Evolutionary conservation across 345 rosid species (phyloP), one percentile per base, ranked within the genome.

Genomic region (Barbarea vulgaris): DNA sequence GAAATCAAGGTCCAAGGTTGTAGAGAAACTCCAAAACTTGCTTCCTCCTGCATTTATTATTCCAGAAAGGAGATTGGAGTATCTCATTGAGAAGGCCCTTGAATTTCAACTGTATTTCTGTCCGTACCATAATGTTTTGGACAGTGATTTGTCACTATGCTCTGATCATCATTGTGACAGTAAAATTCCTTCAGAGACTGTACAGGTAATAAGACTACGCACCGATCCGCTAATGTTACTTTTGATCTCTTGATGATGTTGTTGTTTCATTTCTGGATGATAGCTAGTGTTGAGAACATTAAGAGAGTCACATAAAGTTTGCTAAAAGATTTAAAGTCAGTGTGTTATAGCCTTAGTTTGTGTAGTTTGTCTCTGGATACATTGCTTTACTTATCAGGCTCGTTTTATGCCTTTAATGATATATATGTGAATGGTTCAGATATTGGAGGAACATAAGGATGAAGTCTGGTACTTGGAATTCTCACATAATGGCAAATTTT

Each of bases 401-500:
- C n/a, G n/a, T n/a, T n/a, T n/a, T n/a, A n/a, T n/a, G n/a, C n/a
- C n/a, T 17, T 58, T 36, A 36, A 11, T 21, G n/a, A 22, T 21
- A 7, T 70, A 21, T 61, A 13, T 72, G 30, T 75, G 64, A 80
- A 67, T 80, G 81, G 37, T 68, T 73, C 82, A 88, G 93, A 67
- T 63, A 52, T 31, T 88, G 80, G 55, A 81, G 81, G 82, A 48
- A 36, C 90, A 88, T 79, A 77, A 22, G 9, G 86, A 85, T 73
- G 88, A 88, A 82, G 88, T 88, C 31, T 83, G 87, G 93, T 88
- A 79, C 74, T 19, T 88, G 74, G 64, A 83, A 67, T 86, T 88
- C 82, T 88, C 90, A 28, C 87, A 83, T 48, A 64, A 83, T 78
- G 90, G 90, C 39, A 83, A 80, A 61, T 88, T 81, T 59, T 74